Percentiles rank a stretch among this genome's conserved stretches.
Conservation (phyloP, 129 eudicot genomes). For the Solidago caesia region DNA sequence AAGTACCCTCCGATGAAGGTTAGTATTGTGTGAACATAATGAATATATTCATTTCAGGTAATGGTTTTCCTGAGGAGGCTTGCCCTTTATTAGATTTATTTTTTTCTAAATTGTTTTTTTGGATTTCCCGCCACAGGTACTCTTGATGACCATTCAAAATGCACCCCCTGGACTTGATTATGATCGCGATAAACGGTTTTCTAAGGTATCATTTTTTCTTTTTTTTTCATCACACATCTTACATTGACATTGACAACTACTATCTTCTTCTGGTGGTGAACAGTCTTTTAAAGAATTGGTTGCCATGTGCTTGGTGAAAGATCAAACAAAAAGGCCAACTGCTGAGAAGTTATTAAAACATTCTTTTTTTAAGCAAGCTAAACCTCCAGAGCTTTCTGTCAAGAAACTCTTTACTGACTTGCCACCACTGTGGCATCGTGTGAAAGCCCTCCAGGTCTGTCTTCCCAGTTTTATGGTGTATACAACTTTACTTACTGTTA, state of each 20-base stretch:
- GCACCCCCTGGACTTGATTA: conserved; percentile 99
- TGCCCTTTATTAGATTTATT: not conserved
- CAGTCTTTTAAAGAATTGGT: conserved; percentile 98
- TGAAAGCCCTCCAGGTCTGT: conserved; percentile 82
- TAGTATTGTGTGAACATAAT: conserved; percentile 1
- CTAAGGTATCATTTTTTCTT: conserved; percentile 60
- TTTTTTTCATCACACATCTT: not conserved
- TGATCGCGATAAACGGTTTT: conserved; percentile 95
- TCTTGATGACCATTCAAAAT: conserved; percentile 94
- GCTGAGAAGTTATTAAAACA: conserved; percentile 93
- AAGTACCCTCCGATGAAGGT: conserved; percentile 99
- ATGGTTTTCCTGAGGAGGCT: no score
- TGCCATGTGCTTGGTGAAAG: conserved; percentile 99
- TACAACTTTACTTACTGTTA: conserved; percentile 3
- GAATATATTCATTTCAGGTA: not conserved
- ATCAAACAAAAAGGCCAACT: conserved; percentile 93
- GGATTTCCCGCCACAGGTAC: conserved; percentile 55
- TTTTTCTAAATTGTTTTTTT: not conserved
- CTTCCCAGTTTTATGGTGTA: not conserved
- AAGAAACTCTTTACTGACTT: conserved; percentile 81
- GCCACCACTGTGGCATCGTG: conserved; percentile 95
- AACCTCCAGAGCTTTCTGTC: conserved; percentile 82
- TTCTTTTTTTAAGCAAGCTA: conserved; percentile 86
- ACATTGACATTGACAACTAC: conserved; percentile 28
- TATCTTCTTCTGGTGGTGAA: conserved; percentile 20